A percentile compares a stretch with the other conserved stretches of the same genome.
Evolutionary conservation across 805 yeast species (phyloP).

Genomic region (Saccharomyces paradoxus): DNA sequence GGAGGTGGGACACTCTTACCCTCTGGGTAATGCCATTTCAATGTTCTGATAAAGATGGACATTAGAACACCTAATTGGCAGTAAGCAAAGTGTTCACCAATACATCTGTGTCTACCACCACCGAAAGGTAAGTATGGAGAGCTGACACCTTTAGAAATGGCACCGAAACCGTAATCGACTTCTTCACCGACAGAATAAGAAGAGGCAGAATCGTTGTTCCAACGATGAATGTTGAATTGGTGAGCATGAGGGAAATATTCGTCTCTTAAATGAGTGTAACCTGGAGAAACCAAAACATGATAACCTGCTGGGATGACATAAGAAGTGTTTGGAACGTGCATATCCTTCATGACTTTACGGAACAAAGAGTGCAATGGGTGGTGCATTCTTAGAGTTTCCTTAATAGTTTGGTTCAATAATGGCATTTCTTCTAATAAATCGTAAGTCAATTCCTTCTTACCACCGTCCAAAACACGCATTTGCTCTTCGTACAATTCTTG

Average conservation of each 20-base stretch:
- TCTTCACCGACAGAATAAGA: slow-evolving; percentile 28
- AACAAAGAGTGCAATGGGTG: slow-evolving; percentile 94
- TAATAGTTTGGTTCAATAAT: slow-evolving; percentile 70
- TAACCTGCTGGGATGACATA: slow-evolving; percentile 85
- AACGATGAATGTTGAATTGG: slow-evolving; percentile 77
- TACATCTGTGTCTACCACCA: slow-evolving; percentile 98
- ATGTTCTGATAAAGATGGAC: slow-evolving; percentile 61
- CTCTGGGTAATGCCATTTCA: slow-evolving; percentile 64
- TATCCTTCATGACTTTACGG: slow-evolving; percentile 75
- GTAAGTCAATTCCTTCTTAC: slow-evolving; percentile 56
- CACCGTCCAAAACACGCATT: slow-evolving; percentile 48
- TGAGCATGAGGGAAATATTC: slow-evolving; percentile 71
- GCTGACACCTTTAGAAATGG: slow-evolving; percentile 88
- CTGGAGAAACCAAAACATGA: slow-evolving; percentile 88
- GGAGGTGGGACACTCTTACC: slow-evolving; percentile 53
- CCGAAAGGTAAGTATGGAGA: slow-evolving; percentile 97
- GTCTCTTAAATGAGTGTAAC: slow-evolving; percentile 73
- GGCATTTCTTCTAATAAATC: slow-evolving; percentile 80
- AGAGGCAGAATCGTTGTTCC: slow-evolving; percentile 46
- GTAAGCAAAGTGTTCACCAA: slow-evolving; percentile 97
- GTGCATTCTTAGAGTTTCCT: slow-evolving; percentile 92
- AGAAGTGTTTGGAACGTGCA: slow-evolving; percentile 70
- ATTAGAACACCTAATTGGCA: slow-evolving; percentile 84
- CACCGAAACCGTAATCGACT: slow-evolving; percentile 95
- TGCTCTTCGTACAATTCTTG: slow-evolving; percentile 75